A percentile compares a stretch with the other conserved stretches of the same genome.
These are phyloP conservation scores for Aspergillus tubingensis DNA, from an alignment of 2,329 filamentous ascomycete genomes.

Conservation along the genomic window DNA sequence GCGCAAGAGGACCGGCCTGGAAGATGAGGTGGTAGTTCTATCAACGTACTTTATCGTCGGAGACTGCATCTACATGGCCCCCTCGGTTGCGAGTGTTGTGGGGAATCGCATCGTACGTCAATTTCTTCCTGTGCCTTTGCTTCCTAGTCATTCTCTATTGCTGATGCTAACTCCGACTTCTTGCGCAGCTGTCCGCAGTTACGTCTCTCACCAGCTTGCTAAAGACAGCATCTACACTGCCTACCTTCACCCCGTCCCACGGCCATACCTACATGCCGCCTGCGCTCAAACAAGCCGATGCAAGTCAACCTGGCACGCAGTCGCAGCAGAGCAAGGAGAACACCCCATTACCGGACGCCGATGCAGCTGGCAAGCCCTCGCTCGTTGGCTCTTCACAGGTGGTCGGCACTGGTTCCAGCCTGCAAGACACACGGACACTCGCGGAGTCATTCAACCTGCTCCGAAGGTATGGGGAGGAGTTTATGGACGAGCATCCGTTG, in stretches of 20 bases:
- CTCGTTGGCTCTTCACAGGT: slow-evolving; percentile 24
- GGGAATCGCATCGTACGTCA: slow-evolving; percentile 54
- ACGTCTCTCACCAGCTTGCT: slow-evolving; percentile 59
- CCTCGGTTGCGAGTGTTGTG: slow-evolving; percentile 60
- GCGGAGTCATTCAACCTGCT: slow-evolving; percentile 54
- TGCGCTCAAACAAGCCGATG: slow-evolving; percentile 43
- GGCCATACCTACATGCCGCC: slow-evolving; percentile 62
- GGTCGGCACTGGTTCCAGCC: slow-evolving; percentile 25
- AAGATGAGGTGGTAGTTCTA: slow-evolving; percentile 56
- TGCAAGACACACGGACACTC: slow-evolving; percentile 44
- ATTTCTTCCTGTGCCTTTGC: not conserved
- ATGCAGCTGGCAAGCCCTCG: slow-evolving; percentile 30
- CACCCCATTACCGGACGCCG: slow-evolving; percentile 47
- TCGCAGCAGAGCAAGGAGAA: slow-evolving; percentile 52
- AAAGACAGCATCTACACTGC: slow-evolving; percentile 54
- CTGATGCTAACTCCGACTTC: not conserved
- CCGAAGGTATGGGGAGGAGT: slow-evolving; percentile 60
- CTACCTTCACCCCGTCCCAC: slow-evolving; percentile 59
- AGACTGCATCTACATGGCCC: slow-evolving; percentile 63
- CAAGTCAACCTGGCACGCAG: slow-evolving; percentile 34
- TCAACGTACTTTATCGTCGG: slow-evolving; percentile 64
- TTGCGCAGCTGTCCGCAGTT: slow-evolving; percentile 54
- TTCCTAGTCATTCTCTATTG: not conserved
- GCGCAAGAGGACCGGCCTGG: slow-evolving; percentile 44
- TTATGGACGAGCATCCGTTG: slow-evolving; percentile 65